phyloP scores from a whole-genome alignment of 495 filamentous ascomycete genomes.

The Xeromyces bisporus region DNA sequence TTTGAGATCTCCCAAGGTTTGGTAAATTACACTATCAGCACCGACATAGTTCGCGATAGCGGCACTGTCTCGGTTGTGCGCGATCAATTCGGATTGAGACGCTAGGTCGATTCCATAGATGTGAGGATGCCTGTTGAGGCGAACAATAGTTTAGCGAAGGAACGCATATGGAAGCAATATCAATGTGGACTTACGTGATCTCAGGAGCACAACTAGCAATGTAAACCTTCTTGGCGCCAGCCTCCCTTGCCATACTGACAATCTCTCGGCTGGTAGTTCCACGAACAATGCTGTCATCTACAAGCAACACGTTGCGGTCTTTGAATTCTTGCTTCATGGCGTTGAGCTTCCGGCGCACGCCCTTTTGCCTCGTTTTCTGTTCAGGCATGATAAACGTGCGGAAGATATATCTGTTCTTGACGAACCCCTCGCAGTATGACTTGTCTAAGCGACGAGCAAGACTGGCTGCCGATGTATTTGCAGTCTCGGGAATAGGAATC shows the following conservation, averaged over 20 bases:
- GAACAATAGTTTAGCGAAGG: too few species aligned
- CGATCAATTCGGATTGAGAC: conserved; percentile 65
- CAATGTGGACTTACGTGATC: conserved; percentile 49
- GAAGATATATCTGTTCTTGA: conserved; percentile 95
- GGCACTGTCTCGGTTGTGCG: conserved; percentile 51
- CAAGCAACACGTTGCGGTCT: conserved; percentile 65
- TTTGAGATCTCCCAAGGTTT: conserved; percentile 69
- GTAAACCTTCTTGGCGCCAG: conserved; percentile 77
- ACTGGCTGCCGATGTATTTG: conserved; percentile 66
- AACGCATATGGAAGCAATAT: too few species aligned
- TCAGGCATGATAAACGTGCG: conserved; percentile 92
- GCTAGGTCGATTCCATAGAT: conserved; percentile 88
- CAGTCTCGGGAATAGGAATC: conserved; percentile 78
- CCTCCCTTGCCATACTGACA: conserved; percentile 82
- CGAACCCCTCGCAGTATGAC: conserved; percentile 69
- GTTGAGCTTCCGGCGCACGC: conserved; percentile 43
- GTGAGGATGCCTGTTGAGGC: conserved; percentile 35
- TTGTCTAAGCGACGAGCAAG: conserved; percentile 63
- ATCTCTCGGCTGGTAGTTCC: conserved; percentile 88
- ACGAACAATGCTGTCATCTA: conserved; percentile 87
- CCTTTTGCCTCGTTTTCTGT: conserved; percentile 64
- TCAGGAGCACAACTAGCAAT: conserved; percentile 80
- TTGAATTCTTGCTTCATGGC: conserved; percentile 79
- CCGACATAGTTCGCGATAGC: conserved; percentile 68
- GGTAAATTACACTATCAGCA: conserved; percentile 85